Evolutionary conservation across 225 moss, liverwort and hornwort species (phyloP).

Genomic region (Takakia lepidozioides): DNA sequence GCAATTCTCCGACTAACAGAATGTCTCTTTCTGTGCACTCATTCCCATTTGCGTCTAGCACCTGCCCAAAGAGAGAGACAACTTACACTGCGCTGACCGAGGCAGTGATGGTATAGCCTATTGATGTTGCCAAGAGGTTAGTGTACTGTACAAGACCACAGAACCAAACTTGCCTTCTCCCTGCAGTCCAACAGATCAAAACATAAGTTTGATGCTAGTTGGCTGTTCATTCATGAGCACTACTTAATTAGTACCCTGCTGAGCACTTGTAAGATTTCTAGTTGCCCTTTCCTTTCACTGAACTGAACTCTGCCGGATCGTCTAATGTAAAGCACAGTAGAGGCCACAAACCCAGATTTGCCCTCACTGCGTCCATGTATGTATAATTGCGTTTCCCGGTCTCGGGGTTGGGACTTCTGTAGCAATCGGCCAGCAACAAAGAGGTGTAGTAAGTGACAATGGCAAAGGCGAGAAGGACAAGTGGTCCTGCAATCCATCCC

Average conservation of each 20-base stretch:
- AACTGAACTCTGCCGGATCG: too few species aligned
- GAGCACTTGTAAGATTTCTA: too few species aligned
- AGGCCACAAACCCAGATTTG: conserved; percentile 68
- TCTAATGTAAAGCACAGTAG: too few species aligned
- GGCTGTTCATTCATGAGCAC: too few species aligned
- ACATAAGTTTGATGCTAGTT: too few species aligned
- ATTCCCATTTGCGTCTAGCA: too few species aligned
- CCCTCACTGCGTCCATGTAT: conserved; percentile 85
- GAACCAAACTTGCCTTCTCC: conserved; percentile 19
- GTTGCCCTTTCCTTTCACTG: too few species aligned
- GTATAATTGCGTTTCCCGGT: conserved; percentile 79
- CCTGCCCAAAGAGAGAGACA: too few species aligned
- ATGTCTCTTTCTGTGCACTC: too few species aligned
- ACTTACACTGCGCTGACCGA: conserved; percentile 65
- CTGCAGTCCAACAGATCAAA: too few species aligned
- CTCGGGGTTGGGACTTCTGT: conserved; percentile 54
- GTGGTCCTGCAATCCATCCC: conserved; percentile 85
- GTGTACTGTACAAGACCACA: conserved; percentile 72
- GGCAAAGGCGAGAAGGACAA: conserved; percentile 55
- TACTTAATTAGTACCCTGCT: too few species aligned
- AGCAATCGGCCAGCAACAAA: conserved; percentile 60
- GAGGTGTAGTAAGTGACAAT: conserved; percentile 70
- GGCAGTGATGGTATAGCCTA: conserved; percentile 74
- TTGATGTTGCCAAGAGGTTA: conserved; percentile 68
- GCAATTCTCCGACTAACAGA: too few species aligned